Base-by-base conservation (phyloP, 1,284 basidiomycete genomes). In the Meira miltonrushii region DNA sequence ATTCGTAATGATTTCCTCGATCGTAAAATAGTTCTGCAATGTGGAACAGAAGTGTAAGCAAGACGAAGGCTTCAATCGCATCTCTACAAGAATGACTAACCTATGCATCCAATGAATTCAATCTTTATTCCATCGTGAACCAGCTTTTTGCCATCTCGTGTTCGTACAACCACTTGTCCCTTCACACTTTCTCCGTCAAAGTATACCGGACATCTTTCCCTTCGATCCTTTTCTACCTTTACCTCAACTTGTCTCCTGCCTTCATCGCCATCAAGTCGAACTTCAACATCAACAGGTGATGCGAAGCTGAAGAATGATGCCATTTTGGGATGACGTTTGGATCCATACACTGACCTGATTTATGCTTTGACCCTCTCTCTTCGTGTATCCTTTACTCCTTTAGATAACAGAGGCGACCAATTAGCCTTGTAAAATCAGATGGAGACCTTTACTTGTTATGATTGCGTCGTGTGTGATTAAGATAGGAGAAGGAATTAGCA, bases 91-190 rank as follows among this genome's bases (percentile, higher is more conserved):
- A 5, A 15, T 25, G 6, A 78, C 87, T 53, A 65, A 90, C 93
- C 93, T 75, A 97, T 97, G 69, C 89, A 91, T 13, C 94, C 94
- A 15, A 94, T 88, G 71, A 98, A 93, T 80, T 98, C 94, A 58
- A 98, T 89, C 79, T 96, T 93, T 76, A 98, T 93, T 1, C 95
- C 94, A 54, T 98, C 94, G 73, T 98, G 95, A 28, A 88, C 85
- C 57, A 95, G 83, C 80, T 89, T 92, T 85, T 96, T 97, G 12
- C 94, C 93, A 74, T 97, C 94, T 53, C 92, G 85, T 13, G 94
- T 87, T 33, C 92, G 85, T 56, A 97, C 87, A 15, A 87, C 84
- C 1, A 92, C 88, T 90, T 95, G 72, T 3, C 95, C 94, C 41
- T 83, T 79, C 19, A 98, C 84, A 49, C 86, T 87, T 78, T 98